Conservation (phyloP, 2,329 filamentous ascomycete species). For the Truncatella angustata region DNA sequence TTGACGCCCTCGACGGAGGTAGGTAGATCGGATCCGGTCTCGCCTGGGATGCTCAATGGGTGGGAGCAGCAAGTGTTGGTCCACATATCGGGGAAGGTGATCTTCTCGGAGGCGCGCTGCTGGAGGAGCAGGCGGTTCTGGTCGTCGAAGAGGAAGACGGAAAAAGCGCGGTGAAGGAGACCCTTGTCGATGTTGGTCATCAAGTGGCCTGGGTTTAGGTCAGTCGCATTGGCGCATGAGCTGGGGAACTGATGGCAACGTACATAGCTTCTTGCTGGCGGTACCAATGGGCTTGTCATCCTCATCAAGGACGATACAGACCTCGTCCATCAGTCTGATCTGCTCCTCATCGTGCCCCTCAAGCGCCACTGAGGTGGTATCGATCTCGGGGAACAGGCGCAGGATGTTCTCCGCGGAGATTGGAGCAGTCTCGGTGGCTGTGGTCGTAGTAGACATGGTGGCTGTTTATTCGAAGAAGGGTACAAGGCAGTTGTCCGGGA, state of each 20-base stretch:
- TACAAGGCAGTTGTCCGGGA: not conserved
- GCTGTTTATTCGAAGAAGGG: not conserved
- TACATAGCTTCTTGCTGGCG: conserved; percentile 97
- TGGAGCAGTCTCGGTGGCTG: conserved; percentile 48
- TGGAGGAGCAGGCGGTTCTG: conserved; percentile 91
- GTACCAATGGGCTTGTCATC: conserved; percentile 92
- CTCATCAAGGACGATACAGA: conserved; percentile 94
- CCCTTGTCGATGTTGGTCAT: conserved; percentile 99
- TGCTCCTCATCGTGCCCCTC: conserved; percentile 96
- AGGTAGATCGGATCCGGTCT: conserved; percentile 80
- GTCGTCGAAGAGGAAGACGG: conserved; percentile 95
- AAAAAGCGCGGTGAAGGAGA: conserved; percentile 94
- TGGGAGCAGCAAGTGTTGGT: conserved; percentile 99
- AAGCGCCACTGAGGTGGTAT: conserved; percentile 70
- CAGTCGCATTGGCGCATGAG: conserved; percentile 7
- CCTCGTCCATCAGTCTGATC: conserved; percentile 96
- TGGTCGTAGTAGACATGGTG: conserved; percentile 33
- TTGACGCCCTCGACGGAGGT: conserved; percentile 85
- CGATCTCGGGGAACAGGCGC: conserved; percentile 81
- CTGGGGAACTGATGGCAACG: conserved; percentile 31
- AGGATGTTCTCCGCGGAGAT: conserved; percentile 87
- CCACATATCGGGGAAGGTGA: conserved; percentile 99
- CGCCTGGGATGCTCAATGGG: conserved; percentile 84
- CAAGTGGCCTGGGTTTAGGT: conserved; percentile 70
- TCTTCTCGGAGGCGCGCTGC: conserved; percentile 94